A percentile compares a stretch with the other conserved stretches of the same genome.
These are phyloP conservation scores for Aspergillus versicolor DNA, from an alignment of 2,329 filamentous ascomycete genomes.

Conservation along the genomic window DNA sequence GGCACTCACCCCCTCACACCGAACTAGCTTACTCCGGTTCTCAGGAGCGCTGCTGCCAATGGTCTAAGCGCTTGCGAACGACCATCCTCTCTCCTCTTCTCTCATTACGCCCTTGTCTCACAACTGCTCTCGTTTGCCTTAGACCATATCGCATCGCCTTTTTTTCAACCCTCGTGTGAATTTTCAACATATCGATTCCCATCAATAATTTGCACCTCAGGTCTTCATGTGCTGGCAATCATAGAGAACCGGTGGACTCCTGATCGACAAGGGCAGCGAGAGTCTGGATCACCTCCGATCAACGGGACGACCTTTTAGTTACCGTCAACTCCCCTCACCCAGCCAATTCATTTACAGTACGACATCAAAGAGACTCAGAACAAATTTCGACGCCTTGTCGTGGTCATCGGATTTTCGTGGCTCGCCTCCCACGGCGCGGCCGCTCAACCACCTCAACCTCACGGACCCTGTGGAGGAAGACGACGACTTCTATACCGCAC, in stretches of 20 bases:
- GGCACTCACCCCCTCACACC: not conserved
- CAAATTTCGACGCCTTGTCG: slow-evolving; percentile 34
- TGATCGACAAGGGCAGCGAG: slow-evolving; percentile 16
- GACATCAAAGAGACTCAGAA: slow-evolving; percentile 1
- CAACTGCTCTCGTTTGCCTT: slow-evolving; percentile 1
- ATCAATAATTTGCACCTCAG: not conserved
- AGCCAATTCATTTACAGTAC: not conserved
- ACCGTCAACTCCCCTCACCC: slow-evolving; percentile 1
- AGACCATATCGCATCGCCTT: not conserved
- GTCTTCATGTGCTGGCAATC: slow-evolving; percentile 6
- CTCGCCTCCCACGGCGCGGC: slow-evolving; percentile 47
- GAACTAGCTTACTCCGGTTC: not conserved
- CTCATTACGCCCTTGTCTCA: slow-evolving; percentile 12
- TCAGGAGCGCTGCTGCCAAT: slow-evolving; percentile 2
- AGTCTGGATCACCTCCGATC: slow-evolving; percentile 18
- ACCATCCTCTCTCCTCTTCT: slow-evolving; percentile 14
- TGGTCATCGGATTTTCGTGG: slow-evolving; percentile 26
- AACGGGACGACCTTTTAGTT: slow-evolving; percentile 10
- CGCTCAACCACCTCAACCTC: slow-evolving; percentile 25
- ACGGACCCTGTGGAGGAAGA: slow-evolving; percentile 42
- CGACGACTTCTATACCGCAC: slow-evolving; percentile 40
- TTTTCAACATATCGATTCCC: not conserved
- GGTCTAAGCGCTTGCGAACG: slow-evolving; percentile 19
- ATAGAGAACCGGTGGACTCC: slow-evolving; percentile 15
- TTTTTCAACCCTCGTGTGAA: not conserved